phyloP scores from a whole-genome alignment of 1,284 basidiomycete genomes.

The Cutaneotrichosporon sp. region DNA sequence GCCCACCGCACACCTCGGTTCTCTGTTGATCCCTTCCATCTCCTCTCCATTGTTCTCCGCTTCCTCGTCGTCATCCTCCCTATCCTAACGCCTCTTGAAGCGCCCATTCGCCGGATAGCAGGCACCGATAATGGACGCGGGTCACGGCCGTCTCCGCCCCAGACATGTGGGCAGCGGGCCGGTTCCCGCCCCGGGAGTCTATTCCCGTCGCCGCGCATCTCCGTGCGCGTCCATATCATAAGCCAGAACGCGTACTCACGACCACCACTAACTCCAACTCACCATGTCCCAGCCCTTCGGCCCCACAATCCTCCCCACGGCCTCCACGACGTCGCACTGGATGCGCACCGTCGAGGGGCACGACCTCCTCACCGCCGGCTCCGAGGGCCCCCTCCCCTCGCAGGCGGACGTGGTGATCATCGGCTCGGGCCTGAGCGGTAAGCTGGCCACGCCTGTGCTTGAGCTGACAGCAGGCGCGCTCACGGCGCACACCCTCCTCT shows the following conservation, averaged over 20 bases:
- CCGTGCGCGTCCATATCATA: background rate
- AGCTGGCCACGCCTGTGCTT: background rate
- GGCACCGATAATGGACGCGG: background rate
- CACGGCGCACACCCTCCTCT: conserved; percentile 32
- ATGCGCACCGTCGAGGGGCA: conserved; percentile 34
- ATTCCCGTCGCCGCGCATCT: background rate
- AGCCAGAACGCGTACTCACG: background rate
- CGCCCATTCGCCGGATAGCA: too few species aligned
- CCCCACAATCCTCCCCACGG: conserved; percentile 21
- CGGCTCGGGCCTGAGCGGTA: conserved; percentile 39
- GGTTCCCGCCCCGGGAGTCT: background rate
- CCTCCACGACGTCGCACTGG: conserved; percentile 40
- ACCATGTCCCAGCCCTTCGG: conserved; percentile 1
- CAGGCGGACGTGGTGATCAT: conserved; percentile 42
- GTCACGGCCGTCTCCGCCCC: too few species aligned
- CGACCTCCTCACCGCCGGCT: conserved; percentile 29
- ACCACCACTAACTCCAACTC: background rate
- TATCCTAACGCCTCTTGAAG: too few species aligned
- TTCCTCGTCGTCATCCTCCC: too few species aligned
- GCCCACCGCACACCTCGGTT: too few species aligned
- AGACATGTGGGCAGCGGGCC: too few species aligned
- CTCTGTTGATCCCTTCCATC: too few species aligned
- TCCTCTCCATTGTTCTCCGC: too few species aligned
- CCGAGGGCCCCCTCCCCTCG: conserved; percentile 26
- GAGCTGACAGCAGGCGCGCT: conserved; percentile 20